Evolutionary conservation across 2,329 filamentous ascomycete genomes (phyloP).

Genomic region (Diaporthe sp.): DNA sequence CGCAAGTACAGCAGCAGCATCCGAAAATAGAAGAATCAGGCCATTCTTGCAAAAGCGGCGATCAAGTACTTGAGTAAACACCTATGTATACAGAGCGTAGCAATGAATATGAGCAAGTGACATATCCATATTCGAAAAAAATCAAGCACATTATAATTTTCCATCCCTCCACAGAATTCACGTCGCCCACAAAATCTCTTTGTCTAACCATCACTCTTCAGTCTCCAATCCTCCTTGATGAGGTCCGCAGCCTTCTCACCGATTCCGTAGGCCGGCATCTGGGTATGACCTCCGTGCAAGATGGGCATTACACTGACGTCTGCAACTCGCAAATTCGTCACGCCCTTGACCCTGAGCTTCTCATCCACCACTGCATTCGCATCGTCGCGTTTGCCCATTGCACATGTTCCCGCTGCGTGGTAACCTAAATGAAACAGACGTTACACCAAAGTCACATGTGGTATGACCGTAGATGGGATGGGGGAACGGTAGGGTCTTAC

Average conservation of each 20-base stretch:
- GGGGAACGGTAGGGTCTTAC: neutral
- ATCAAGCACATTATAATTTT: neutral
- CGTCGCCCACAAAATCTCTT: neutral
- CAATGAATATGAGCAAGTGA: neutral
- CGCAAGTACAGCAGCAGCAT: neutral
- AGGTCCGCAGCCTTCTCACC: conserved; percentile 51
- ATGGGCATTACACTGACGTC: conserved; percentile 50
- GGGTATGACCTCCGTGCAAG: conserved; percentile 48
- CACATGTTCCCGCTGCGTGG: conserved; percentile 18
- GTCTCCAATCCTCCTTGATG: conserved; percentile 42
- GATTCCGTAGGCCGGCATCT: conserved; percentile 50
- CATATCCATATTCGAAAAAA: neutral
- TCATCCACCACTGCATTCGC: conserved; percentile 45
- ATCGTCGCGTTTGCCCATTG: conserved; percentile 6
- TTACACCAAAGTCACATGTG: neutral
- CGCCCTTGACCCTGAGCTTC: conserved; percentile 45
- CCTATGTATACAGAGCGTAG: neutral
- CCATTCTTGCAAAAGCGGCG: neutral
- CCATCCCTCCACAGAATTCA: neutral
- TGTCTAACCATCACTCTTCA: neutral
- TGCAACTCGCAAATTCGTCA: conserved; percentile 46
- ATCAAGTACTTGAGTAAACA: neutral
- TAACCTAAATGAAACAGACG: conserved; percentile 14
- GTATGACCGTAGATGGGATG: neutral
- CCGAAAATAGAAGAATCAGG: no score